Evolutionary conservation across 2,329 filamentous ascomycete species (phyloP).

Genomic region (Cladophialophora psammophila): DNA sequence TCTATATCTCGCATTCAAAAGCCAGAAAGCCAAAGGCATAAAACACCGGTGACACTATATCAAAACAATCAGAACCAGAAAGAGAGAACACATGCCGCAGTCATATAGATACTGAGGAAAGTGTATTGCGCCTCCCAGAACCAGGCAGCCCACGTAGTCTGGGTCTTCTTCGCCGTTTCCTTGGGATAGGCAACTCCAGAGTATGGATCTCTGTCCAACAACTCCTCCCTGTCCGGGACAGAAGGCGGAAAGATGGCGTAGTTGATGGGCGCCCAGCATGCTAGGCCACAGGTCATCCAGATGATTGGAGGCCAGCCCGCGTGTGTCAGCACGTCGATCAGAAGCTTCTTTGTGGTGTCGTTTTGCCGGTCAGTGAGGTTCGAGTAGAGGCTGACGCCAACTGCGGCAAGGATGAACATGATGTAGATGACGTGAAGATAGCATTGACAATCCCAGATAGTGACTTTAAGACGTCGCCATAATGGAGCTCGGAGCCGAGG

Average conservation of each 20-base stretch:
- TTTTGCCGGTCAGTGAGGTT: constrained; percentile 45
- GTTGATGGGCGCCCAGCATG: constrained; percentile 60
- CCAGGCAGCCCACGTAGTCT: constrained; percentile 23
- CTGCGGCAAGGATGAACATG: constrained; percentile 55
- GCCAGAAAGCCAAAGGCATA: not conserved
- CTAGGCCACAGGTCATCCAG: constrained; percentile 59
- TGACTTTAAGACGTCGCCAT: constrained; percentile 57
- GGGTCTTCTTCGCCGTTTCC: constrained; percentile 27
- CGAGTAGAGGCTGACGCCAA: constrained; percentile 25
- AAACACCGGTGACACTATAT: not conserved
- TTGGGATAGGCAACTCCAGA: constrained; percentile 52
- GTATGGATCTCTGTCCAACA: constrained; percentile 59
- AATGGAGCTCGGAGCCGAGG: constrained; percentile 44
- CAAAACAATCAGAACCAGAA: constrained; percentile 27
- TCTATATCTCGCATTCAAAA: not conserved
- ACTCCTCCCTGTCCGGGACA: constrained; percentile 61
- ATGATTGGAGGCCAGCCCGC: constrained; percentile 66
- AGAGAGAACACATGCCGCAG: constrained; percentile 27
- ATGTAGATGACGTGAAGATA: constrained; percentile 60
- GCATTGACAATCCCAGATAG: constrained; percentile 60
- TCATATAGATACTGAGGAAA: constrained; percentile 29
- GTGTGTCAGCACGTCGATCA: constrained; percentile 61
- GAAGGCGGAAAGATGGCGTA: constrained; percentile 65
- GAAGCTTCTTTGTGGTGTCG: constrained; percentile 44
- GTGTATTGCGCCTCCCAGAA: constrained; percentile 28